Evolutionary conservation across 2,329 filamentous ascomycete genomes (phyloP), one percentile per base, ranked within the genome.

Genomic region (Sphaceloma murrayae): DNA sequence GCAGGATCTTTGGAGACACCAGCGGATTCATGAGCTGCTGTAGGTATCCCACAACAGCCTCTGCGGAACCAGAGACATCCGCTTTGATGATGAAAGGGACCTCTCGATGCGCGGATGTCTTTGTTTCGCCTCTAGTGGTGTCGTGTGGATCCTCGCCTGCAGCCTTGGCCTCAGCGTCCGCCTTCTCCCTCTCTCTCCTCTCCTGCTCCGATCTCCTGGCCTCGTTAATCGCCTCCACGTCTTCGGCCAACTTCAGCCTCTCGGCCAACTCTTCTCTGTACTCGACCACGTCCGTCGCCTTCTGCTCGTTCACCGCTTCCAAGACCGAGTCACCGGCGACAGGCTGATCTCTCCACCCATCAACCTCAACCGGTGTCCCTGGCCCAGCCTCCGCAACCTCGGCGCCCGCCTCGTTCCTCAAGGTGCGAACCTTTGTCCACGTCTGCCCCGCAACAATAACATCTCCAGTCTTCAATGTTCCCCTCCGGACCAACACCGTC

Each of bases 331-430:
- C 85, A 39, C 93, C 93, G 1, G 91, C 89, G 17, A 75, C 73
- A 1, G 91, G 89, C 52, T 86, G 80, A 26, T 86, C 83, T 54
- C 80, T 80, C 91, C 91, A 98, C n/a, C 91, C 91, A 50, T 95
- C 78, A 14, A 98, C 77, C 62, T 96, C 86, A 2, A 94, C 84
- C 0, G 93, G 87, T 19, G 81, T 91, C 26, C 91, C 91, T 0
- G 91, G 93, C 0, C 80, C 77, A 10, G 86, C 88, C 61, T 86
- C 79, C 1, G 68, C 54, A 11, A 96, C 67, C 9, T 79, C 70
- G 2, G 73, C 65, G 14, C 91, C 89, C 3, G 82, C 82, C 67
- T 96, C 89, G 58, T 95, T 94, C 18, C 80, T 78, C 16, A 98
- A 69, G 24, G 76, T 76, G 21, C 88, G 80, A n/a, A 98, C 79